Evolutionary conservation across 2,329 filamentous ascomycete species (phyloP), one percentile per base, ranked within the genome.

Genomic region (Epichloe amarillans): DNA sequence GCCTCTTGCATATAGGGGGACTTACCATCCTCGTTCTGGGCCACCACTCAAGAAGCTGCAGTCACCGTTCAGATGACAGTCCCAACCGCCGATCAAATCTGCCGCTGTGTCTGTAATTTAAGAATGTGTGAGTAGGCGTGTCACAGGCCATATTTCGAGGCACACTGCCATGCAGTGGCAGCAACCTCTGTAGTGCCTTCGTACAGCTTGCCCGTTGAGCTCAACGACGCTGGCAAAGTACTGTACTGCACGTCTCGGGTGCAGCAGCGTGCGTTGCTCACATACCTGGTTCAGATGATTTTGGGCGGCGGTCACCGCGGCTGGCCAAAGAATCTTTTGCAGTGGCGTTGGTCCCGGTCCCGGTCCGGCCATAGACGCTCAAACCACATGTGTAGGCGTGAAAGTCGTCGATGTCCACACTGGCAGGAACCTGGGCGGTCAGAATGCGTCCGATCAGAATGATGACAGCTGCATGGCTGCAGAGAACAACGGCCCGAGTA

Each of bases 401-500:
- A 64, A 95, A 96, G 65, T 96, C 90, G 55, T 93, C 84, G 49
- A 77, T 77, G 7, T 79, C 79, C 33, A 81, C 73, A 62, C 84
- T 80, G 1, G 80, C 75, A 0, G 90, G 90, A 75, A 91, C 82
- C 19, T 67, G 60, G 0, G 88, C 89, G 2, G 90, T 96, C 58
- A 98, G 71, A 1, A 81, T 82, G 40, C 93, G 77, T 1, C 91
- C 91, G 57, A 93, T 78, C 8, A 86, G 84, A 63, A 98, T 96
- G 60, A 97, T 78, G 11, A 84, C 81, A 4, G 93, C 93, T 1
- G 93, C 93, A 70, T 98, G 93, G 1, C 87, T 85, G 68, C 88
- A 95, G 39, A 98, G 74, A 40, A 96, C 67, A 23, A 95, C 74
- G 0, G 86, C 77, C 59, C 78, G 80, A 39, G 77, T 72, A n/a